Conservation (phyloP, 768 basidiomycete species). For the Pholiota molesta region DNA sequence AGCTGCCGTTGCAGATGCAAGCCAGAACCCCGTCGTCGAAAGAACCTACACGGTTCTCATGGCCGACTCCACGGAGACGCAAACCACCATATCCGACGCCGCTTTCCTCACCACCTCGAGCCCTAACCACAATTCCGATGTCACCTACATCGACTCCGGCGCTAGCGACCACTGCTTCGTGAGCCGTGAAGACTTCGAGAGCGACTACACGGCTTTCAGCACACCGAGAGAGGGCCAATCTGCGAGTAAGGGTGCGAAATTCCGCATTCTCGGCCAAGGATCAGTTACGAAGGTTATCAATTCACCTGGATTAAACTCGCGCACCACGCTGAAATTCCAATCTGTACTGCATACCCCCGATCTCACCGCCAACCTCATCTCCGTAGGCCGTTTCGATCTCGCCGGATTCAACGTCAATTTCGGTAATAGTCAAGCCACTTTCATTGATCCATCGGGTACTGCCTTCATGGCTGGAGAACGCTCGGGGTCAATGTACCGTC, state of each 20-base stretch:
- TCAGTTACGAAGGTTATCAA: constrained; percentile 14
- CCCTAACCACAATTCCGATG: too few relatives aligned
- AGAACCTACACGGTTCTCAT: background rate
- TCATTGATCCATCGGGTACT: background rate
- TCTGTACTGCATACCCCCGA: constrained; percentile 30
- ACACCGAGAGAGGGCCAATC: constrained; percentile 1
- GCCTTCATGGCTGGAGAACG: background rate
- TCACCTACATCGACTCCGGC: constrained; percentile 20
- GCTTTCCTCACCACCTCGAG: background rate
- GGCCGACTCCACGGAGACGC: background rate
- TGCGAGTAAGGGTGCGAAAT: constrained; percentile 6
- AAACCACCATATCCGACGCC: background rate
- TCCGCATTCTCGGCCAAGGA: constrained; percentile 28
- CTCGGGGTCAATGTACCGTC: constrained; percentile 18
- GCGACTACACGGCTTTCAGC: constrained; percentile 10
- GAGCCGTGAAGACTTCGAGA: constrained; percentile 22
- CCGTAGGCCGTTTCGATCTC: constrained; percentile 19
- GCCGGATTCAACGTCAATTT: constrained; percentile 17
- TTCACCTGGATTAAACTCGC: constrained; percentile 10
- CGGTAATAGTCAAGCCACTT: constrained; percentile 7
- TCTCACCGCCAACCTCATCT: constrained; percentile 29
- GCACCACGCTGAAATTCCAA: constrained; percentile 17
- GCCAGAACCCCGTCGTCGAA: background rate
- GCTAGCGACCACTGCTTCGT: constrained; percentile 26
- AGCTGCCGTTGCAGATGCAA: background rate